phyloP scores from a whole-genome alignment of 768 basidiomycete genomes.

The Rhizopogon vesiculosus region DNA sequence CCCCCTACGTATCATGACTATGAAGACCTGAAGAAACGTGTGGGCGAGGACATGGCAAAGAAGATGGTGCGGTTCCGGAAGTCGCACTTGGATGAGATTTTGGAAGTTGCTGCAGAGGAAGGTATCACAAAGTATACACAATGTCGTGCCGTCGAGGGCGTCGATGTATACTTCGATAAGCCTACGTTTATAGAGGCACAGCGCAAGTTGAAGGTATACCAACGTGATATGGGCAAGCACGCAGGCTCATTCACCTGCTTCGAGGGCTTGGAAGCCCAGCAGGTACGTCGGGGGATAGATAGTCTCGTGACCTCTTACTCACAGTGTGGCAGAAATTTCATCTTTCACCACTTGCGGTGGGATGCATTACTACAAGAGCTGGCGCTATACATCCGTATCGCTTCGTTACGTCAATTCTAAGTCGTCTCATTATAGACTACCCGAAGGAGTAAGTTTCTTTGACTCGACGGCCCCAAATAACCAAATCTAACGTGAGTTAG shows the following conservation, averaged over 20 bases:
- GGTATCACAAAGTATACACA: slow-evolving; percentile 14
- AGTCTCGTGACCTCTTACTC: background rate
- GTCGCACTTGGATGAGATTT: slow-evolving; percentile 30
- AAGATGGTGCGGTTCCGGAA: slow-evolving; percentile 36
- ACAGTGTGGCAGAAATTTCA: slow-evolving; percentile 40
- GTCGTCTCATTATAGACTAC: slow-evolving; percentile 47
- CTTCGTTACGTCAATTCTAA: slow-evolving; percentile 55
- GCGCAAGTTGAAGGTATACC: slow-evolving; percentile 38
- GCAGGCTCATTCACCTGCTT: slow-evolving; percentile 22
- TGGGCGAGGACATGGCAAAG: slow-evolving; percentile 35
- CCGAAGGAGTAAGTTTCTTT: slow-evolving; percentile 28
- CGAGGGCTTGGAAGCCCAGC: slow-evolving; percentile 28
- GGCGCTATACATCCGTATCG: slow-evolving; percentile 71
- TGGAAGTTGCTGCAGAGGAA: slow-evolving; percentile 26
- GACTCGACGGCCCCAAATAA: slow-evolving; percentile 10
- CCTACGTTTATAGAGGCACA: slow-evolving; percentile 34
- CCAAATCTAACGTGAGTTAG: slow-evolving; percentile 6
- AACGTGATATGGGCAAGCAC: slow-evolving; percentile 48
- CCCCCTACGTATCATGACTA: slow-evolving; percentile 46
- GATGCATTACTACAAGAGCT: slow-evolving; percentile 48
- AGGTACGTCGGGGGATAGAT: slow-evolving; percentile 21
- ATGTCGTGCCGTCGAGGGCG: slow-evolving; percentile 28
- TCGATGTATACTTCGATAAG: slow-evolving; percentile 30
- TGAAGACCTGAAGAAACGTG: slow-evolving; percentile 27
- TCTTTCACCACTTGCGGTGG: slow-evolving; percentile 40